Evolutionary conservation across 208 protist species (phyloP).

Genomic region (Vickermania ingenoplastis): DNA sequence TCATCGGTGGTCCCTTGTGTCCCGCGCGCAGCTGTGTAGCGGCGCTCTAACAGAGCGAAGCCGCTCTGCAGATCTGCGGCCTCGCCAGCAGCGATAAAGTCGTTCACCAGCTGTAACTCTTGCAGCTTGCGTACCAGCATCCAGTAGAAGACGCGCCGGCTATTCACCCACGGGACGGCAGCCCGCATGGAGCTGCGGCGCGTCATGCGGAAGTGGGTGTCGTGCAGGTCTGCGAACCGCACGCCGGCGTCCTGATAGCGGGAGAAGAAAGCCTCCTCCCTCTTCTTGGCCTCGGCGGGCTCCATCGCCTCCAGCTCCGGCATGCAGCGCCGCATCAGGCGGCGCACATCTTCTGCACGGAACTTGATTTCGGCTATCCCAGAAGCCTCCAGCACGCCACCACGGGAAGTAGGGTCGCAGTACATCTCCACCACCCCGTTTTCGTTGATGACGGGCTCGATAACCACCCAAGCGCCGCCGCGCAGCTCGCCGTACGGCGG

Average conservation of each 20-base stretch:
- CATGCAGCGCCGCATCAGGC: conserved; percentile 87
- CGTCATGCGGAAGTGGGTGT: conserved; percentile 94
- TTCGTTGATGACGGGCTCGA: conserved; percentile 96
- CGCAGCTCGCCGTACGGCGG: conserved; percentile 94
- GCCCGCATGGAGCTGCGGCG: conserved; percentile 87
- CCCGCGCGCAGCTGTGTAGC: conserved; percentile 16
- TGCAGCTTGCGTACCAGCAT: conserved; percentile 88
- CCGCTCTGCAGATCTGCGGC: conserved; percentile 13
- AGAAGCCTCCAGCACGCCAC: conserved; percentile 93
- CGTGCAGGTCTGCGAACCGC: conserved; percentile 95
- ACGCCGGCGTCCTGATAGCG: conserved; percentile 92
- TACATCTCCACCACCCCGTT: conserved; percentile 97
- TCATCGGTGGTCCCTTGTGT: conserved; percentile 21
- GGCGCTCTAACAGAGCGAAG: conserved; percentile 23
- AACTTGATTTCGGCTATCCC: conserved; percentile 97
- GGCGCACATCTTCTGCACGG: conserved; percentile 79
- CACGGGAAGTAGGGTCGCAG: conserved; percentile 83
- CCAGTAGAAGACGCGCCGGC: conserved; percentile 88
- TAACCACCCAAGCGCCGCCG: conserved; percentile 97
- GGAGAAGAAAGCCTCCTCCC: conserved; percentile 53
- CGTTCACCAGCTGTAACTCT: conserved; percentile 57
- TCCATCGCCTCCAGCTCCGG: conserved; percentile 38
- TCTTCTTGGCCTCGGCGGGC: conserved; percentile 22
- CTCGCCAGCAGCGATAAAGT: conserved; percentile 24
- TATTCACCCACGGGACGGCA: conserved; percentile 86